Base-by-base conservation (phyloP, 306 rosid genomes). In the Cucurbita maxima region DNA sequence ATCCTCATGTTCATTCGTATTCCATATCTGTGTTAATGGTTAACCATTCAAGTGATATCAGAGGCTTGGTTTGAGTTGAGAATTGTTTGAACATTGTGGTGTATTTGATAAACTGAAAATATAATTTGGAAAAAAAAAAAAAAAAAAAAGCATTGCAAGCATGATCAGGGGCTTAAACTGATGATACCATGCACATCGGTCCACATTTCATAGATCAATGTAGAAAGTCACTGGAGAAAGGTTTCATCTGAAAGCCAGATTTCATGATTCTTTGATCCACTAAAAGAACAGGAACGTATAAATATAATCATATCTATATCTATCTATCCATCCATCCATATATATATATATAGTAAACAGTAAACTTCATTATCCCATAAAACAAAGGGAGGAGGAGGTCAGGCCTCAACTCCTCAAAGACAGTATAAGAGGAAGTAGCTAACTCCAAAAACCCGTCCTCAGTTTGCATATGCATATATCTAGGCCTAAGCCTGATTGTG, bases 1-100 rank as follows among this genome's bases (percentile, higher is more conserved):
- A 82, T 94, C 99, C 81, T 89, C 92, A 1, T 82, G 80, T 76
- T 83, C 89, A 73, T 94, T 83, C 43, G 95, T 83, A 77, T 94
- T 94, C 88, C 80, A 79, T 48, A 94, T 76, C 99, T 94, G 91
- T 76, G 38, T 59, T 12, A 73, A 41, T 76, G 58, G 79, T 58
- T 63, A 54, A 76, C 1, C 41, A 67, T 50, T 61, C 56, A 70
- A 67, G 59, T 8, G 18, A 63, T 59, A 56, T 30, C 69, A 45
- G 69, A 77, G 25, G 16, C 57, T 69, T 9, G 15, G 61, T 52
- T 41, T 71, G 18, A 43, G 68, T 72, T 25, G 70, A 77, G 30
- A 56, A 51, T 62, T 45, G 52, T 59, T 58, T 19, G 5, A 36
- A 51, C 67, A 54, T 5, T 22, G 8, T 68, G 7, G 11, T 44